These are phyloP conservation scores for Colletotrichum sublineola DNA, from an alignment of 2,329 filamentous ascomycete genomes.

Conservation along the genomic window DNA sequence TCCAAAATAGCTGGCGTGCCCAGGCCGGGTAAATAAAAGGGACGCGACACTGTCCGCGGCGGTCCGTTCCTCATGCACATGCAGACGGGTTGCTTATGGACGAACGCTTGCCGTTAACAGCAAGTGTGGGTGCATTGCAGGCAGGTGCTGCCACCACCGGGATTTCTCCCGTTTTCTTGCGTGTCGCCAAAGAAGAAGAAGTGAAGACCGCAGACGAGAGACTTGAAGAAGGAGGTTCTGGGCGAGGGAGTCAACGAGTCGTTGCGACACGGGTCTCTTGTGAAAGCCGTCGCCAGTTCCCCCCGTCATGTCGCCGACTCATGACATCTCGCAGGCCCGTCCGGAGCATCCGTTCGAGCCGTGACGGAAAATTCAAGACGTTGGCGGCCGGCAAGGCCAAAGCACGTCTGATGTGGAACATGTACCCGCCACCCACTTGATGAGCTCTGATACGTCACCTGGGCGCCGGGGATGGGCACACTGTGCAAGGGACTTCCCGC, in stretches of 20 bases:
- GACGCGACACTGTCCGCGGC: conserved; percentile 31
- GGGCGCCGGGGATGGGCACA: conserved; percentile 19
- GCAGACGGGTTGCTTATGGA: conserved; percentile 33
- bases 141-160: conserved; percentile 25
- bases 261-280: neutral
- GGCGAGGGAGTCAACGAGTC: neutral
- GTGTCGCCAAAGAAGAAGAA: neutral
- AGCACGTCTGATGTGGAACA: conserved; percentile 1
- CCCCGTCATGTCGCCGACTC: neutral
- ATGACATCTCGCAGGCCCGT: neutral
- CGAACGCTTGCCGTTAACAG: conserved; percentile 29
- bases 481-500: conserved; percentile 38
- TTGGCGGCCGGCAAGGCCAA: conserved; percentile 12
- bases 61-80: conserved; percentile 41
- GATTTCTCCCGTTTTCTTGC: neutral
- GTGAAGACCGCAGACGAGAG: neutral
- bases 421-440: conserved; percentile 7
- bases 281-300: neutral
- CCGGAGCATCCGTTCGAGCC: neutral
- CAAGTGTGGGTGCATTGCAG: conserved; percentile 28
- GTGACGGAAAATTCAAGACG: neutral
- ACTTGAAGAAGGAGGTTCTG: neutral
- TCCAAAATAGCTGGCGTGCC: neutral
- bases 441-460: conserved; percentile 41
- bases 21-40: conserved; percentile 7